phyloP scores from a whole-genome alignment of 768 basidiomycete species.

The Lentinula edodes region DNA sequence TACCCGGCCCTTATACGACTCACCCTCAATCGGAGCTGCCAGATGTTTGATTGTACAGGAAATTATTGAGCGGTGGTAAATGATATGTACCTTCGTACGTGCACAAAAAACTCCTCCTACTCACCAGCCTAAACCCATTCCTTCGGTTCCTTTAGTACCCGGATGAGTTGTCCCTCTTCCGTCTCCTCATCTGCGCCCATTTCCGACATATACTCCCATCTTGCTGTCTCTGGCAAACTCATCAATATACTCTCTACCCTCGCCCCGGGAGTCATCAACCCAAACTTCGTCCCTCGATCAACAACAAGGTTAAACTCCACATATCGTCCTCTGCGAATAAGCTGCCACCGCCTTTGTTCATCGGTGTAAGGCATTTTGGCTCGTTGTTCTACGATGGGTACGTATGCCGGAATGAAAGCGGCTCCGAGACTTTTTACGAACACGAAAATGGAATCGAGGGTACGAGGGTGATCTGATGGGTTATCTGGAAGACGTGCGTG shows the following conservation, averaged over 20 bases:
- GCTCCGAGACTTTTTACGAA: conserved; percentile 70
- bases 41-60: neutral
- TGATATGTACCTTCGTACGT: neutral
- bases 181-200: conserved; percentile 58
- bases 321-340: conserved; percentile 84
- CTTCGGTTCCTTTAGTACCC: conserved; percentile 54
- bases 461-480: conserved; percentile 37
- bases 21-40: too few species aligned
- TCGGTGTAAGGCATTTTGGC: conserved; percentile 53
- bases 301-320: conserved; percentile 92
- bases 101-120: neutral
- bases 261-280: conserved; percentile 77
- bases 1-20: too few species aligned
- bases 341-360: conserved; percentile 84
- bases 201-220: conserved; percentile 88
- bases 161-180: conserved; percentile 60
- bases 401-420: conserved; percentile 84
- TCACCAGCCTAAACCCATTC: conserved; percentile 46
- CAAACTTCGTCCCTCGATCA: conserved; percentile 86
- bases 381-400: conserved; percentile 74
- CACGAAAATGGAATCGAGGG: conserved; percentile 66
- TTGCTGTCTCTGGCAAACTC: conserved; percentile 81
- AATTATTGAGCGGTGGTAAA: neutral
- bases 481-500: conserved; percentile 56
- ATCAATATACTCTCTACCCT: conserved; percentile 88